Conservation (phyloP, 306 rosid species). For the Fragaria nilgerrensis region DNA sequence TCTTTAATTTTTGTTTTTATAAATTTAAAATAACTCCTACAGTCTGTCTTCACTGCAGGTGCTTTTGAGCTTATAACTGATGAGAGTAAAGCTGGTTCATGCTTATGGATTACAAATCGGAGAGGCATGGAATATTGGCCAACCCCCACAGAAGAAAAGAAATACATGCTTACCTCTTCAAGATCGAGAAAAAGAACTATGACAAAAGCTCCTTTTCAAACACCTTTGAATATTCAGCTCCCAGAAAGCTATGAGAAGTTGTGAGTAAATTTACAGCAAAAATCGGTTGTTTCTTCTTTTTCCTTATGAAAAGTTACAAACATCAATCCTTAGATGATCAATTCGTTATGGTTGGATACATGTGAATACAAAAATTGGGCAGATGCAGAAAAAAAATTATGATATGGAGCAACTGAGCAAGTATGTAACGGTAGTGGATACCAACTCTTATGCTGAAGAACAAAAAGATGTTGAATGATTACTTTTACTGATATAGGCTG, state of each 20-base stretch:
- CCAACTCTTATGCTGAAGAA: neutral
- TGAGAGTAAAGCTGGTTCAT: constrained; percentile 87
- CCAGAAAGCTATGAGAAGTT: constrained; percentile 79
- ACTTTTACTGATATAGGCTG: neutral
- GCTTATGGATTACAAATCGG: constrained; percentile 93
- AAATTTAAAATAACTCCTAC: too few relatives aligned
- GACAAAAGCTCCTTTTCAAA: constrained; percentile 35
- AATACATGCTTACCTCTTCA: constrained; percentile 41
- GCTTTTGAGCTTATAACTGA: constrained; percentile 80
- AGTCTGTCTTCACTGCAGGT: constrained; percentile 51
- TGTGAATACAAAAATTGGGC: neutral
- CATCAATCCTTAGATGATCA: neutral
- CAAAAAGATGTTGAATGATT: neutral
- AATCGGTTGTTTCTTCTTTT: neutral
- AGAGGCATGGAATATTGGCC: constrained; percentile 98
- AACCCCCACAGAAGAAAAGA: constrained; percentile 62
- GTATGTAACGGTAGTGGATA: neutral
- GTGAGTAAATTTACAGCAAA: constrained; percentile 44
- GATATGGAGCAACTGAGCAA: neutral
- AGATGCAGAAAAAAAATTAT: neutral
- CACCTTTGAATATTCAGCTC: constrained; percentile 47
- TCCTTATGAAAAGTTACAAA: neutral
- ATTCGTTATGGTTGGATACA: neutral
- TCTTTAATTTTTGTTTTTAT: neutral
- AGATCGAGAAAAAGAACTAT: constrained; percentile 29